Conservation (phyloP, 106 monocot genomes). For the Allium fistulosum region DNA sequence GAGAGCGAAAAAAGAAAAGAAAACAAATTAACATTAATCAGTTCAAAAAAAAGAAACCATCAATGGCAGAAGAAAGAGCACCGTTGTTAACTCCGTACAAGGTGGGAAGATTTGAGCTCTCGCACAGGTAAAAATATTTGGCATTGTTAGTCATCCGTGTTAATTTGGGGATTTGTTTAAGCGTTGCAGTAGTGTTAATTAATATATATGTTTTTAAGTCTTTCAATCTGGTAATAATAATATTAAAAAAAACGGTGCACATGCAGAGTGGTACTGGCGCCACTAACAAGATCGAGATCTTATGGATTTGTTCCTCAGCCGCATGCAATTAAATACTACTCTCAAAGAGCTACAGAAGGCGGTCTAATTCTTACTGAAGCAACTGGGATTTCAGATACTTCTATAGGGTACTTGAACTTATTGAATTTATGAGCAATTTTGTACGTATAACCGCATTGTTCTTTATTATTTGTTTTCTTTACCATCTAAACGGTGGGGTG, state of each 20-base stretch:
- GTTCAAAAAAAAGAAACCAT: not conserved
- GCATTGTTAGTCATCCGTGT: too few species aligned
- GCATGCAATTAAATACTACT: constrained; percentile 23
- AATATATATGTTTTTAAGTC: too few species aligned
- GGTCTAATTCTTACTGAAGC: constrained; percentile 28
- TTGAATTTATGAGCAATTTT: not conserved
- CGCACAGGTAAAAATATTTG: not conserved
- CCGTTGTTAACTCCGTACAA: not conserved
- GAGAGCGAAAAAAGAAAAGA: not conserved
- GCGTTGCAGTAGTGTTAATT: not conserved
- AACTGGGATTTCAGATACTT: constrained; percentile 14
- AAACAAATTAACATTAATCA: too few species aligned
- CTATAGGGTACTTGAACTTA: constrained; percentile 10
- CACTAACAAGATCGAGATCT: constrained; percentile 24
- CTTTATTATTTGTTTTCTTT: not conserved
- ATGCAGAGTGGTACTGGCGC: constrained; percentile 22
- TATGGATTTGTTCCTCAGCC: constrained; percentile 14
- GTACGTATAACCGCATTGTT: not conserved
- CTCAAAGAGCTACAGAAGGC: constrained; percentile 24
- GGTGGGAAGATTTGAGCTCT: not conserved
- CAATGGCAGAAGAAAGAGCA: not conserved
- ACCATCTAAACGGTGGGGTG: not conserved
- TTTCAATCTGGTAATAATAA: too few species aligned
- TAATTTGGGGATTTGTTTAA: not conserved
- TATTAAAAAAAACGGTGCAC: too few species aligned